Evolutionary conservation across 1,284 basidiomycete genomes (phyloP), one percentile per base, ranked within the genome.

Genomic region (Boletus sp.): DNA sequence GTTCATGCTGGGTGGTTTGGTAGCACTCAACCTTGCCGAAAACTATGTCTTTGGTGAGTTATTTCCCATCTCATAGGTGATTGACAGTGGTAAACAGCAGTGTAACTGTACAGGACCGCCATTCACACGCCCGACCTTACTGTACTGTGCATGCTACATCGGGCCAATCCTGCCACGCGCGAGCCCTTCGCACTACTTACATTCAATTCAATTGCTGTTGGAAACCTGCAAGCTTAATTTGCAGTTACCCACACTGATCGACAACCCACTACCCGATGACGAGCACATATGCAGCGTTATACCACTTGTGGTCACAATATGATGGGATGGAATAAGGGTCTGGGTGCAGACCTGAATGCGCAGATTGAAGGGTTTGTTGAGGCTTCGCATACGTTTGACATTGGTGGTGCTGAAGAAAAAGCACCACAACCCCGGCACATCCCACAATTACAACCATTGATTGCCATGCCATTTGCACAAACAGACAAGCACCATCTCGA

Each of bases 301-400:
- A 6, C 97, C 97, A 0, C 84, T 99, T 8, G 83, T 98, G 13
- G 85, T 98, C n/a, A n/a, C 58, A 99, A 99, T 74, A 98, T 94
- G 0, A 96, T 97, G 85, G 97, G 97, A 3, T 99, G 97, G 97
- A 85, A 87, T 19, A 98, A 97, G 74, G 97, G 97, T 3, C 85
- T 98, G 2, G 97, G 97, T 3, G 89, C 88, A 23, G 93, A 97
- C 67, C 77, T 99, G 5, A 83, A 88, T 14, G 73, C 74, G 4
- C 84, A 84, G 63, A 87, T 98, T 51, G 88, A 95, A 70, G 81
- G 81, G 3, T 76, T 89, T 21, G 76, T 89, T 2, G 79, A 84
- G 52, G 88, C 94, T 0, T 91, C 71, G 6, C 75, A 80, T 58
- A 58, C 67, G 5, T 74, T 74, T 30, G 61, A 69, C 16, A 59